Percentiles rank a stretch among this genome's conserved stretches.
Evolutionary conservation across 371 early-diverging fungal species (phyloP).

Genomic region (Capillidium rhysosporum): DNA sequence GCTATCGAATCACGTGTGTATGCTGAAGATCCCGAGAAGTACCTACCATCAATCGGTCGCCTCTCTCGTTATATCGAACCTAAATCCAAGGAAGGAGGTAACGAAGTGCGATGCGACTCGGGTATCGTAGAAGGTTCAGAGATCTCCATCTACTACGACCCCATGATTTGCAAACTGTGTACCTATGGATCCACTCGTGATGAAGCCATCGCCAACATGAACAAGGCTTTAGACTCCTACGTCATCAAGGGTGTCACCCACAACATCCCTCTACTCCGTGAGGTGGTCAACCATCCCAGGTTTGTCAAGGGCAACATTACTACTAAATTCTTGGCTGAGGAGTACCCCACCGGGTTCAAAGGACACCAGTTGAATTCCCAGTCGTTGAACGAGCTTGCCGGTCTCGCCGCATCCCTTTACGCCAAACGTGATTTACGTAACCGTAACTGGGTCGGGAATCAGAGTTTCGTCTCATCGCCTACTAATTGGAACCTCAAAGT

Average conservation of each 20-base stretch:
- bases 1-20: conserved; percentile 74
- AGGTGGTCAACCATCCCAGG: conserved; percentile 56
- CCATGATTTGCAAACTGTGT: conserved; percentile 73
- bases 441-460: conserved; percentile 21
- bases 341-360: conserved; percentile 80
- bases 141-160: conserved; percentile 68
- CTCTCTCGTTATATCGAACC: conserved; percentile 58
- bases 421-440: conserved; percentile 44
- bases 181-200: conserved; percentile 63
- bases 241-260: conserved; percentile 87
- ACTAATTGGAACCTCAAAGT: conserved; percentile 29
- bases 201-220: conserved; percentile 55
- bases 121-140: conserved; percentile 65
- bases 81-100: conserved; percentile 18
- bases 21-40: conserved; percentile 73
- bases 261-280: conserved; percentile 82
- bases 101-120: conserved; percentile 53
- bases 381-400: conserved; percentile 30
- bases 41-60: conserved; percentile 81
- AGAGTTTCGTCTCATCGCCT: conserved; percentile 12
- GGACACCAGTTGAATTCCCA: conserved; percentile 32
- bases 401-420: conserved; percentile 41
- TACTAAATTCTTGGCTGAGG: conserved; percentile 78
- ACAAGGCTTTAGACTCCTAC: conserved; percentile 66
- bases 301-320: conserved; percentile 63